phyloP scores from a whole-genome alignment of 2,329 filamentous ascomycete species.

The Phialemoniopsis sp. region DNA sequence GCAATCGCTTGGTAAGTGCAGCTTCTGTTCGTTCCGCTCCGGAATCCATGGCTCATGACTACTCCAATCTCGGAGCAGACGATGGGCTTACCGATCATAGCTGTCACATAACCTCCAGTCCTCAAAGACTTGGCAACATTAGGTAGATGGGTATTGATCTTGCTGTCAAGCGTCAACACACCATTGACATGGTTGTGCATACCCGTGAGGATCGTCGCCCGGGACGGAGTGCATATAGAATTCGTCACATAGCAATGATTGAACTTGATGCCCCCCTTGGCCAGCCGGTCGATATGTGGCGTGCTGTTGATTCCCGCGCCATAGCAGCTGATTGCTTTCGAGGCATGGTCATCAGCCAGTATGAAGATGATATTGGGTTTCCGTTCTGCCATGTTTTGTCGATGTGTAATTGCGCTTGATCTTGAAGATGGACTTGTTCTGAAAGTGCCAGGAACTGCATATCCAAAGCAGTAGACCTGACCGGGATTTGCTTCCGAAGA shows the following conservation, averaged over 20 bases:
- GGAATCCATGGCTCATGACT: no score
- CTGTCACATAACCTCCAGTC: conserved; percentile 41
- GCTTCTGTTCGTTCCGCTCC: no score
- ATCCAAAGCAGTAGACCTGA: no score
- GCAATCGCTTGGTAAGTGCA: no score
- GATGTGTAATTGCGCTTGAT: no score
- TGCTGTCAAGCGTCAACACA: conserved; percentile 42
- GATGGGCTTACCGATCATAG: conserved; percentile 50
- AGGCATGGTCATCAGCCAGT: conserved; percentile 51
- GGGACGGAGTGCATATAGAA: conserved; percentile 46
- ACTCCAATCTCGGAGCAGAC: no score
- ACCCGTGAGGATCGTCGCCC: conserved; percentile 43
- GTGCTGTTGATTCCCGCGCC: conserved; percentile 47
- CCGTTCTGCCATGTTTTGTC: no score
- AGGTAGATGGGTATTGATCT: conserved; percentile 44
- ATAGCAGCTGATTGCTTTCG: conserved; percentile 43
- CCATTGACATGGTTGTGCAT: conserved; percentile 50
- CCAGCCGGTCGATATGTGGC: conserved; percentile 45
- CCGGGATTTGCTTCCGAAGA: no score
- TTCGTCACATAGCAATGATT: conserved; percentile 53
- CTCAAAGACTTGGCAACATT: conserved; percentile 47
- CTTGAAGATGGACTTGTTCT: no score
- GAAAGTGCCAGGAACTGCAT: no score
- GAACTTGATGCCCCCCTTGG: conserved; percentile 43
- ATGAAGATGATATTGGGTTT: conserved; percentile 42